Percentiles rank a stretch among this genome's conserved stretches.
Conservation (phyloP, 2,329 filamentous ascomycete genomes). For the Mariannaea elegans region DNA sequence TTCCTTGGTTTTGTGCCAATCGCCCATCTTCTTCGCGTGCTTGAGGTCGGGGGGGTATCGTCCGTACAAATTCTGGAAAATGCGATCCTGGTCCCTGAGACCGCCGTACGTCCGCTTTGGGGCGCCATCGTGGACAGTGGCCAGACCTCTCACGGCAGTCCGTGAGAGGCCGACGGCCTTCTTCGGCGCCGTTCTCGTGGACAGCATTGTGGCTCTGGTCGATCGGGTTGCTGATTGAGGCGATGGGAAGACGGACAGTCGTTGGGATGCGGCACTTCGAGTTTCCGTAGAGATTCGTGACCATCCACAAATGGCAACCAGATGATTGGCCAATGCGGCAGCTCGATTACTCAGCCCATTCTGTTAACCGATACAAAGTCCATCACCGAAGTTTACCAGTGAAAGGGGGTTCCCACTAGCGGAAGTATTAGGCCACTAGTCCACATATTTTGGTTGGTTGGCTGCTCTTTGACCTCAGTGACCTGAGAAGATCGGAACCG, state of each 20-base stretch:
- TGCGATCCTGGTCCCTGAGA: conserved; percentile 94
- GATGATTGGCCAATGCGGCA: conserved; percentile 54
- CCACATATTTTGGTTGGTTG: conserved; percentile 15
- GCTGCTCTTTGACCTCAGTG: conserved; percentile 39
- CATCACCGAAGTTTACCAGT: background rate
- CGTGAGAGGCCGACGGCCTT: conserved; percentile 52
- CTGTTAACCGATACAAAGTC: conserved; percentile 43
- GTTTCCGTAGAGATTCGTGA: conserved; percentile 46
- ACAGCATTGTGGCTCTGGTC: conserved; percentile 53
- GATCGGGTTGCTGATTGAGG: conserved; percentile 43
- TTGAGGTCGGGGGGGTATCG: conserved; percentile 91
- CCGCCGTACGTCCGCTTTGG: conserved; percentile 82
- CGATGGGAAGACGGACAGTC: conserved; percentile 39
- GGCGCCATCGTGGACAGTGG: conserved; percentile 79
- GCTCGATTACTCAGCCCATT: conserved; percentile 39
- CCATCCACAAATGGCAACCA: conserved; percentile 47
- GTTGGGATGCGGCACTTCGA: conserved; percentile 49
- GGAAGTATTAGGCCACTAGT: conserved; percentile 26
- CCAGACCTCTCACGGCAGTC: conserved; percentile 72
- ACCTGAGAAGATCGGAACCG: conserved; percentile 20
- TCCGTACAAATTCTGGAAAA: conserved; percentile 98
- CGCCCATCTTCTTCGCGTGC: conserved; percentile 96
- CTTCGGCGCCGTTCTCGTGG: conserved; percentile 53
- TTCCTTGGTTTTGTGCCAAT: conserved; percentile 99
- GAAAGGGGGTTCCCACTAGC: conserved; percentile 29